Conservation (phyloP, 2,329 filamentous ascomycete genomes). For the Diaporthe aspalathi region DNA sequence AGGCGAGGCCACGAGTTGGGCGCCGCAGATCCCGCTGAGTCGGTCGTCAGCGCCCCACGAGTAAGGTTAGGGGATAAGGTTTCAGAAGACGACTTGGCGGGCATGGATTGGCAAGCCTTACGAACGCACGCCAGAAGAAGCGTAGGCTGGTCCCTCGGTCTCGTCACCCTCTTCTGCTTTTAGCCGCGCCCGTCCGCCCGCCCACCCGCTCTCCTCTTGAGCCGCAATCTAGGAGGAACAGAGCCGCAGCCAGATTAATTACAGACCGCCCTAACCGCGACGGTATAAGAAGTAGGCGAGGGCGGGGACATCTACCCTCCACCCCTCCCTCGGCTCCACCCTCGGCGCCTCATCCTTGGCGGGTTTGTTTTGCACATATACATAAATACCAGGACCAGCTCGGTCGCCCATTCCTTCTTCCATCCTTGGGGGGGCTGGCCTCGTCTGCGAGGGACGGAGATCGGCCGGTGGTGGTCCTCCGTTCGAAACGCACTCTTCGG, state of each 20-base stretch:
- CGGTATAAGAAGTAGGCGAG: conserved; percentile 14
- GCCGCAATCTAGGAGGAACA: conserved; percentile 29
- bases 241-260: conserved; percentile 28
- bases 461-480: conserved; percentile 24
- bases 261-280: conserved; percentile 15
- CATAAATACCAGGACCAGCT: conserved; percentile 21
- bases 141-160: not conserved
- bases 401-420: conserved; percentile 7
- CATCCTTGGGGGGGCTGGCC: not conserved
- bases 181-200: no score
- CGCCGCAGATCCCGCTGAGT: conserved; percentile 23
- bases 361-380: conserved; percentile 13
- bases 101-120: conserved; percentile 23
- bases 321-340: not conserved
- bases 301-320: not conserved
- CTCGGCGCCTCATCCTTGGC: not conserved
- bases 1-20: conserved; percentile 1
- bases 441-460: not conserved
- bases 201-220: not conserved
- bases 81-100: conserved; percentile 27
- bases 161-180: conserved; percentile 20
- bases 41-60: conserved; percentile 28
- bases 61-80: conserved; percentile 28
- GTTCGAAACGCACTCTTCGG: conserved; percentile 25
- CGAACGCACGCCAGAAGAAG: not conserved